phyloP scores from a whole-genome alignment of 169 alveolate species.

The Eimeria falciformis region DNA sequence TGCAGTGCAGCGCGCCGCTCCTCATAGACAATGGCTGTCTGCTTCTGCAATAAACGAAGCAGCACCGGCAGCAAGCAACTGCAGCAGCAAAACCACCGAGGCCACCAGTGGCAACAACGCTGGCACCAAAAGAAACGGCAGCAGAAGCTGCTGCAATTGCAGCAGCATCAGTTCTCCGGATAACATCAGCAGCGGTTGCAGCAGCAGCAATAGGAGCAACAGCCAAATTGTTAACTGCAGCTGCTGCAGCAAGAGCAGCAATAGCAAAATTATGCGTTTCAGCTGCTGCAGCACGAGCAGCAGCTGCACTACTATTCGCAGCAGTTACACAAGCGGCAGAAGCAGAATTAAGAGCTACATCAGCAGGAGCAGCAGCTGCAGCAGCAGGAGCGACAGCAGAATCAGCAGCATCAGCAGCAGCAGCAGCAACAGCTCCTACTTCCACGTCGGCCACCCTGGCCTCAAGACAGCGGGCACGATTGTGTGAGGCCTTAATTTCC shows the following conservation, averaged over 20 bases:
- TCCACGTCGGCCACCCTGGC: background rate
- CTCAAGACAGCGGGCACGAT: background rate
- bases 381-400: background rate
- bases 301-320: background rate
- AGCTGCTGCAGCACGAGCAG: background rate
- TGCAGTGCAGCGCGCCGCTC: conserved; percentile 10
- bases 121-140: background rate
- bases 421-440: background rate
- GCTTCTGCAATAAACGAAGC: background rate
- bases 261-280: background rate
- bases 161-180: background rate
- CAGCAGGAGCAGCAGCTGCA: background rate
- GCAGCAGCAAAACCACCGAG: background rate
- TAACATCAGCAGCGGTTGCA: background rate
- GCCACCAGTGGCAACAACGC: background rate
- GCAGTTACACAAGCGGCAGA: background rate
- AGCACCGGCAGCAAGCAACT: background rate
- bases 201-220: background rate
- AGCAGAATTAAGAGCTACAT: background rate
- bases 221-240: background rate
- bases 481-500: background rate
- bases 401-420: background rate
- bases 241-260: background rate
- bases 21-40: background rate
- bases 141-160: background rate